A percentile compares a stretch with the other conserved stretches of the same genome.
These are phyloP conservation scores for Phoenix roebelenii DNA, from an alignment of 176 grass and related monocot species.

Conservation along the genomic window DNA sequence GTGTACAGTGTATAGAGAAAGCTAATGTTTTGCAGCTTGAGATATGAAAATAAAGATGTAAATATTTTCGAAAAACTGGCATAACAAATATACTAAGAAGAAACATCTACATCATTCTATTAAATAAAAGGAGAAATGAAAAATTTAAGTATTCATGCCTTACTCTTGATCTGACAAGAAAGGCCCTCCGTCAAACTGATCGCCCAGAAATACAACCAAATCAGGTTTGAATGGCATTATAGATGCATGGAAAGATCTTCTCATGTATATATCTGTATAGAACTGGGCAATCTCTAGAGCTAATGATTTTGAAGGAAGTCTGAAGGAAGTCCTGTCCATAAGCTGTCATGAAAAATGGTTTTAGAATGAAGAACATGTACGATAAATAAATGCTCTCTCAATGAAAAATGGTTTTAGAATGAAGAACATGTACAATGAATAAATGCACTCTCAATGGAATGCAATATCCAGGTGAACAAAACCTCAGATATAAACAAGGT, in stretches of 20 bases:
- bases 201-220: slow-evolving; percentile 71
- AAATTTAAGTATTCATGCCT: slow-evolving; percentile 57
- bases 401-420: not conserved
- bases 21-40: too few relatives aligned
- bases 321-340: slow-evolving; percentile 84
- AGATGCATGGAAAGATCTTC: slow-evolving; percentile 72
- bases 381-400: not conserved
- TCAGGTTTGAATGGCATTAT: slow-evolving; percentile 75
- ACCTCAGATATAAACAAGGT: too few relatives aligned
- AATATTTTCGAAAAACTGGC: too few relatives aligned
- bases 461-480: not conserved
- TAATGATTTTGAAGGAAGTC: slow-evolving; percentile 49
- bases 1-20: too few relatives aligned
- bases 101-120: too few relatives aligned
- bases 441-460: not conserved
- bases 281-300: slow-evolving; percentile 61
- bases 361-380: slow-evolving; percentile 6
- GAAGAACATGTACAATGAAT: not conserved
- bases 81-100: too few relatives aligned
- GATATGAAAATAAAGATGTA: too few relatives aligned
- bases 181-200: slow-evolving; percentile 77
- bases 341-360: slow-evolving; percentile 42
- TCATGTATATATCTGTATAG: slow-evolving; percentile 94
- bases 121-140: slow-evolving; percentile 22
- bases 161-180: slow-evolving; percentile 88